Percentiles rank a stretch among this genome's conserved stretches.
phyloP scores from a whole-genome alignment of 345 rosid genomes.

The Psidium guajava region DNA sequence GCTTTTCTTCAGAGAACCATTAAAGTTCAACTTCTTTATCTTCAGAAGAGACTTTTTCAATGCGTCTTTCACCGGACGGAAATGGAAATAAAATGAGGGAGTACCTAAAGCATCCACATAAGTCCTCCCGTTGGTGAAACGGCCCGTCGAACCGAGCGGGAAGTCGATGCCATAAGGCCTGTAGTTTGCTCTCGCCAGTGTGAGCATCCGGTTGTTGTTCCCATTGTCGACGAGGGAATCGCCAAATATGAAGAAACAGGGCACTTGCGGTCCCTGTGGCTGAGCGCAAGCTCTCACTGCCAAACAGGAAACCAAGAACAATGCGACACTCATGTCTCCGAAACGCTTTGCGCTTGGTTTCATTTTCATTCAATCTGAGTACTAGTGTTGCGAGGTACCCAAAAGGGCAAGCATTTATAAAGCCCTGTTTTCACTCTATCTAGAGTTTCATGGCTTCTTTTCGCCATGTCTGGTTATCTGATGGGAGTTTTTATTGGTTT shows the following conservation, averaged over 20 bases:
- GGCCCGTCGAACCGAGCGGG: constrained; percentile 61
- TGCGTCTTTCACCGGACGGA: not conserved
- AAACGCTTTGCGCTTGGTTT: not conserved
- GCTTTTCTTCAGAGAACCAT: not conserved
- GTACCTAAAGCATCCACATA: constrained; percentile 73
- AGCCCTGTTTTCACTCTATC: not conserved
- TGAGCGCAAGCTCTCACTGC: constrained; percentile 13
- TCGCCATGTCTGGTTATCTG: not conserved
- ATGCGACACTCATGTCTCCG: not conserved
- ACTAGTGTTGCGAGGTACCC: not conserved
- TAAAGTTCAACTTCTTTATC: not conserved
- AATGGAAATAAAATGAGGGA: not conserved
- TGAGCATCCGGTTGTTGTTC: constrained; percentile 59
- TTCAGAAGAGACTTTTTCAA: not conserved
- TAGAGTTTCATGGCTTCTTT: not conserved
- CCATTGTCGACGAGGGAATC: constrained; percentile 93
- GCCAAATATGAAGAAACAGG: constrained; percentile 81
- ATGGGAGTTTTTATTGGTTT: not conserved
- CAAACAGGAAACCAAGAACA: constrained; percentile 1
- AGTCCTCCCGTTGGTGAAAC: constrained; percentile 83
- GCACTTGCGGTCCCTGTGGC: constrained; percentile 39
- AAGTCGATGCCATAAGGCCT: constrained; percentile 90
- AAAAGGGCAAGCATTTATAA: not conserved
- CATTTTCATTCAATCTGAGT: not conserved
- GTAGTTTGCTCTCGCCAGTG: constrained; percentile 75